Base-by-base conservation (phyloP, 176 grass and related monocot species). In the Aegilops longissima region DNA sequence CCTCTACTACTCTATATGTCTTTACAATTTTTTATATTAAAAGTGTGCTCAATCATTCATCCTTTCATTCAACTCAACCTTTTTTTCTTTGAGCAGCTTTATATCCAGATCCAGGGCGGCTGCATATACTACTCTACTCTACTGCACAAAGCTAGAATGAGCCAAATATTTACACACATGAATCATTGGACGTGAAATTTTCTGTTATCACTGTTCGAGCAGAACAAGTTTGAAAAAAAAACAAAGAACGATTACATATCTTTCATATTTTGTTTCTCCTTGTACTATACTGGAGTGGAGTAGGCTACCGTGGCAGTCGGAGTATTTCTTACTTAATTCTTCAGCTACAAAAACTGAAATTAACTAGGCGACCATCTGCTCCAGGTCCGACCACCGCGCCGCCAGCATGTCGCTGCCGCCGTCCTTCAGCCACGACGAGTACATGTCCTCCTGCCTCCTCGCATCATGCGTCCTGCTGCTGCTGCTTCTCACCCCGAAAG, bases 321-420 rank as follows among this genome's bases (percentile, higher is more conserved):
- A 45, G 44, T 44, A 24, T 2, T 5, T 8, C 54, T 5, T 10
- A 44, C 25, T 33, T 33, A 4, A 2, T 74, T 74, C 23, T 45
- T 73, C 0, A 39, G 40, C 20, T 49, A 16, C 3, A 67, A 33
- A 30, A 34, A 51, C 14, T 51, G 6, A 16, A 49, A 47, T 51
- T 59, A 21, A 59, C 20, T 59, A 59, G 45, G 93, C 93, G 10
- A 89, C 86, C 65, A 84, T 84, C 36, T 89, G 88, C 61, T 92
- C 93, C 78, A 86, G 86, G 68, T 92, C 82, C 33, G 92, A 83
- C 89, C 92, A 88, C 56, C 81, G 83, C 62, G 77, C 77, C 18
- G 86, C 86, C 58, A 82, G 62, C 29, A 91, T 29, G 75, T 82
- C 20, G 62, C 69, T 76, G 77, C 83, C 62, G 70, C 80, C 79